Evolutionary conservation across 257 asterid genomes (phyloP).

Genomic region (Solanum chaucha): DNA sequence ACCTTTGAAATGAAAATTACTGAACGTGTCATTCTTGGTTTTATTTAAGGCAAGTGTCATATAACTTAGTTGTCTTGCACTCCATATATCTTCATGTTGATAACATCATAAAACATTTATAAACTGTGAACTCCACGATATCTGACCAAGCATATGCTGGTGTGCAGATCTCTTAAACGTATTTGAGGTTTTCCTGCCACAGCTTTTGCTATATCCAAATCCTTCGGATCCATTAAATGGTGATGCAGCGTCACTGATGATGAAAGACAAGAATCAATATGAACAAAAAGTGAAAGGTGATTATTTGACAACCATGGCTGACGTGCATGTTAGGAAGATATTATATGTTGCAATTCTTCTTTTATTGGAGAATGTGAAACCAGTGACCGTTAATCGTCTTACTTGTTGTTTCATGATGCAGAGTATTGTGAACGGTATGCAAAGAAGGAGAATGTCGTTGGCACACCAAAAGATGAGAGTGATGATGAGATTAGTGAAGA

Average conservation of each 20-base stretch:
- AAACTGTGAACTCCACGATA: not conserved
- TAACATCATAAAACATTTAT: not conserved
- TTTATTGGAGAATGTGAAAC: not conserved
- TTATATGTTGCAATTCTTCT: not conserved
- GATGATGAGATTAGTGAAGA: constrained; percentile 48
- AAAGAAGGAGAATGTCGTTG: constrained; percentile 47
- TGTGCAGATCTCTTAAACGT: constrained; percentile 79
- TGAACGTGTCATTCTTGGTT: not conserved
- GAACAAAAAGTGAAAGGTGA: constrained; percentile 84
- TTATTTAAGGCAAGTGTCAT: not conserved
- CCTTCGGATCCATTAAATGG: constrained; percentile 88
- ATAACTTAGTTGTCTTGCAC: not conserved
- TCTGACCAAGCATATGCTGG: not conserved
- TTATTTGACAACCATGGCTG: not conserved
- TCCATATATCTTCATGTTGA: not conserved
- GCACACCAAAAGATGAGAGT: constrained; percentile 37
- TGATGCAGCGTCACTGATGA: constrained; percentile 92
- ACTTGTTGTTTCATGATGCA: constrained; percentile 4
- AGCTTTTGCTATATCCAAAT: constrained; percentile 84
- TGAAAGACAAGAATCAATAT: constrained; percentile 66
- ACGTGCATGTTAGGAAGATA: not conserved
- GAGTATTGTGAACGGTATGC: constrained; percentile 82
- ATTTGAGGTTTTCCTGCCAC: constrained; percentile 94
- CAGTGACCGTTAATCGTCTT: not conserved
- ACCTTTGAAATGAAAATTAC: not conserved